Conservation (phyloP, 192 early-diverging fungal species). For the Coemansia sp. region DNA sequence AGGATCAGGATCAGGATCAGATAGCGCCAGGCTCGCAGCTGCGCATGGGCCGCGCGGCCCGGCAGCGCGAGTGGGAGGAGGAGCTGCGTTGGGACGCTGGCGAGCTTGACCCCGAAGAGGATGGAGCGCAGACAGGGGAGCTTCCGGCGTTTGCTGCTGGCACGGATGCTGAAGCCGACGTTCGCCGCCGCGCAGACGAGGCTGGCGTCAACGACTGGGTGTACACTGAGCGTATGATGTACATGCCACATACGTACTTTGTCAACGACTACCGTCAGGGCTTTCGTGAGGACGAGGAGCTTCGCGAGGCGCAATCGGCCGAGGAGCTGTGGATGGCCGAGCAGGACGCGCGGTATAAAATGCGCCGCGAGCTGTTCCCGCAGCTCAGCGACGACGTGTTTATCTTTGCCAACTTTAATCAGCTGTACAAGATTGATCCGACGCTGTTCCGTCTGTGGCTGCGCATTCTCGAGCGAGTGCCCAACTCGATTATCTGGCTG, state of each 20-base stretch:
- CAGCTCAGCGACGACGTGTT: constrained; percentile 75
- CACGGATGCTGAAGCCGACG: constrained; percentile 35
- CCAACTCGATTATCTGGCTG: constrained; percentile 86
- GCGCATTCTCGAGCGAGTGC: constrained; percentile 74
- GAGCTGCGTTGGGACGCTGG: constrained; percentile 51
- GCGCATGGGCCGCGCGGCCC: not conserved
- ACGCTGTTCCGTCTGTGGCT: constrained; percentile 83
- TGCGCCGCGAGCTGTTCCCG: constrained; percentile 87
- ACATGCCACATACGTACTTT: constrained; percentile 92
- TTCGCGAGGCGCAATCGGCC: constrained; percentile 29
- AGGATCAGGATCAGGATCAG: not conserved
- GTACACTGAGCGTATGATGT: constrained; percentile 86
- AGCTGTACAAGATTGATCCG: constrained; percentile 96
- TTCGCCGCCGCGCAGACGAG: constrained; percentile 6
- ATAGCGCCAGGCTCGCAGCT: not conserved
- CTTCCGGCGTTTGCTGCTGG: constrained; percentile 39
- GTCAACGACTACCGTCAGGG: constrained; percentile 93
- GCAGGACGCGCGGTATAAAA: constrained; percentile 74
- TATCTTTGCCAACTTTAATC: constrained; percentile 97
- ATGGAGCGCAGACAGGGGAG: constrained; percentile 27
- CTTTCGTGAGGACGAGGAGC: constrained; percentile 75
- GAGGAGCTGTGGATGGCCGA: constrained; percentile 72
- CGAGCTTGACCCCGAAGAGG: constrained; percentile 53
- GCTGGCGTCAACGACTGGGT: constrained; percentile 60
- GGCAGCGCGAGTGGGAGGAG: constrained; percentile 52